Percentiles rank a stretch among this genome's conserved stretches.
Evolutionary conservation across 2,329 filamentous ascomycete species (phyloP).

Genomic region (Trichoderma endophyticum): DNA sequence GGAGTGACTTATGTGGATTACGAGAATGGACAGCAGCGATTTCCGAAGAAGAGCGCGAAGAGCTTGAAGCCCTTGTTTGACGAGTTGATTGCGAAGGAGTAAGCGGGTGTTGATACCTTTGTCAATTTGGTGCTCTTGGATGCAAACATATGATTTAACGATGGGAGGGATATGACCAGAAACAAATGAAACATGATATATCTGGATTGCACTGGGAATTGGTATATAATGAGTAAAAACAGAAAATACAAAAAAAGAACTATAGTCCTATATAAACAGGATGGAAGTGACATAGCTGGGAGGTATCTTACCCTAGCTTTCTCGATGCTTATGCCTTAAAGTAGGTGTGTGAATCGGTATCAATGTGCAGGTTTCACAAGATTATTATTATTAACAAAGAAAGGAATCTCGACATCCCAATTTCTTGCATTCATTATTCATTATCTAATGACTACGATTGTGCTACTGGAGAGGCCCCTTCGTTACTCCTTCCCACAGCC

Average conservation of each 20-base stretch:
- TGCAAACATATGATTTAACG: background rate
- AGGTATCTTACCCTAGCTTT: background rate
- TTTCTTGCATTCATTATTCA: background rate
- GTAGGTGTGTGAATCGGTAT: background rate
- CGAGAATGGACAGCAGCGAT: constrained; percentile 70
- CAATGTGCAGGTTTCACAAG: background rate
- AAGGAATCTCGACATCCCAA: background rate
- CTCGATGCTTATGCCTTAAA: background rate
- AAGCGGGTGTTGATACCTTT: background rate
- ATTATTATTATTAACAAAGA: background rate
- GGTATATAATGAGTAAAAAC: background rate
- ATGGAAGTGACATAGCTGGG: background rate
- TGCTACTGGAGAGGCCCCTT: background rate
- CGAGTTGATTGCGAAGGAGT: constrained; percentile 57
- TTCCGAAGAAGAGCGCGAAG: constrained; percentile 80
- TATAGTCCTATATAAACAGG: background rate
- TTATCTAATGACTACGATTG: background rate
- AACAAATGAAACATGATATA: background rate
- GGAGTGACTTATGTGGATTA: constrained; percentile 85
- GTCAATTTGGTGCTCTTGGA: background rate
- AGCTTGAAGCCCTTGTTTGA: constrained; percentile 69
- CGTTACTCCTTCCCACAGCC: background rate
- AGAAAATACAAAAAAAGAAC: background rate
- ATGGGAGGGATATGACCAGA: background rate
- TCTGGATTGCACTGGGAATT: background rate